Percentiles rank a stretch among this genome's conserved stretches.
phyloP scores from a whole-genome alignment of 257 asterid genomes.

The Plectranthus barbatus region DNA sequence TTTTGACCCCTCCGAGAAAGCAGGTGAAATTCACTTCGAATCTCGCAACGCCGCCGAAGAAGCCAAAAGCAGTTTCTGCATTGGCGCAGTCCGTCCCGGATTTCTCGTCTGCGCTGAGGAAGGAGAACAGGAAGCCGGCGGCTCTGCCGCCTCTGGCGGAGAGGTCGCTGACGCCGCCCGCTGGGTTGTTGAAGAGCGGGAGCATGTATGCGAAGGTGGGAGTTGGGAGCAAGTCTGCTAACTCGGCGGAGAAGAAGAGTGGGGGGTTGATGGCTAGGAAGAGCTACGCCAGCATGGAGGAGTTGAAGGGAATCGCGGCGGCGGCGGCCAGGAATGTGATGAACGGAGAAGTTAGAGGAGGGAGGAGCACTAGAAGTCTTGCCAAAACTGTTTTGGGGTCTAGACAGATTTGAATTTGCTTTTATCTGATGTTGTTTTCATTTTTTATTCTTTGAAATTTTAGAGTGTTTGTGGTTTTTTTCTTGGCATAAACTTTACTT shows the following conservation, averaged over 20 bases:
- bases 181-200: constrained; percentile 37
- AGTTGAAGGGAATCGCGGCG: constrained; percentile 45
- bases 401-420: constrained; percentile 34
- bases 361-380: constrained; percentile 15
- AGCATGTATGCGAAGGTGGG: constrained; percentile 42
- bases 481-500: background rate
- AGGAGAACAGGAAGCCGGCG: constrained; percentile 82
- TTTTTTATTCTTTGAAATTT: constrained; percentile 15
- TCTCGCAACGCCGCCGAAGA: constrained; percentile 45
- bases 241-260: constrained; percentile 59
- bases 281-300: constrained; percentile 73
- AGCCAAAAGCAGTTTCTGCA: constrained; percentile 39
- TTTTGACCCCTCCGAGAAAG: constrained; percentile 61
- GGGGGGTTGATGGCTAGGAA: constrained; percentile 69
- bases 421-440: background rate
- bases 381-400: constrained; percentile 42
- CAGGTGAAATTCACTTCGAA: constrained; percentile 53
- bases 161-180: constrained; percentile 49
- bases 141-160: constrained; percentile 46
- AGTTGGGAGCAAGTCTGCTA: constrained; percentile 64
- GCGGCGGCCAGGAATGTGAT: constrained; percentile 44
- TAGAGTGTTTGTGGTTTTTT: background rate
- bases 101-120: constrained; percentile 64
- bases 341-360: constrained; percentile 38
- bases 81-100: constrained; percentile 86